Evolutionary conservation across 108 stramenopile species (phyloP).

Genomic region (Bacterosira constricta): DNA sequence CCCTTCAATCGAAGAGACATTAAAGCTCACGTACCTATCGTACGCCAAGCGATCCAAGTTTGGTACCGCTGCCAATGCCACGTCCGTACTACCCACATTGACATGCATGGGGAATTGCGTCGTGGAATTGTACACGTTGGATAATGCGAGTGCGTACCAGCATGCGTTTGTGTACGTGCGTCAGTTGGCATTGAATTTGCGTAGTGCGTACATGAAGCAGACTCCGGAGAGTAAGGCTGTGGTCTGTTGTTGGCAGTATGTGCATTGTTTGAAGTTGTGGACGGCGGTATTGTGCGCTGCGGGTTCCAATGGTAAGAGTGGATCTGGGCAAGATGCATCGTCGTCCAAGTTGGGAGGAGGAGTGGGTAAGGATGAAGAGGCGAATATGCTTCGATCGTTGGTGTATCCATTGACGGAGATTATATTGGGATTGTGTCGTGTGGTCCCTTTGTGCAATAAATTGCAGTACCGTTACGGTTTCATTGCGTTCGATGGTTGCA

Average conservation of each 20-base stretch:
- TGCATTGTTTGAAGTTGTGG: constrained; percentile 95
- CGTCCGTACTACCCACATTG: constrained; percentile 69
- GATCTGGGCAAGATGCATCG: constrained; percentile 45
- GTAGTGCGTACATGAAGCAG: constrained; percentile 92
- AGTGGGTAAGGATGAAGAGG: constrained; percentile 50
- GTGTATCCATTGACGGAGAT: constrained; percentile 91
- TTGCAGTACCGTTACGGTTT: constrained; percentile 87
- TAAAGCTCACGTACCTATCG: constrained; percentile 91
- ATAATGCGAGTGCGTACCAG: constrained; percentile 93
- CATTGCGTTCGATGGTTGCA: constrained; percentile 92
- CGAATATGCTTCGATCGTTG: constrained; percentile 74
- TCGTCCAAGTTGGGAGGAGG: constrained; percentile 32
- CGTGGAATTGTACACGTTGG: constrained; percentile 93
- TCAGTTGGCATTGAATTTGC: constrained; percentile 93
- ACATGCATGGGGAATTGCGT: constrained; percentile 96
- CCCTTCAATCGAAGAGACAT: constrained; percentile 91
- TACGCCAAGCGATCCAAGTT: constrained; percentile 94
- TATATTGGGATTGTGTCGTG: constrained; percentile 75
- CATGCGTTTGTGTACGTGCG: constrained; percentile 99
- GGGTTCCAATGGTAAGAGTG: constrained; percentile 55
- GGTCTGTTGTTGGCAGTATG: constrained; percentile 96
- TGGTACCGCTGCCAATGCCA: constrained; percentile 70
- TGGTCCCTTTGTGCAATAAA: too few species aligned
- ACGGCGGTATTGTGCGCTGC: constrained; percentile 87
- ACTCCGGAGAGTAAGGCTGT: constrained; percentile 75